Conservation (phyloP, 2,329 filamentous ascomycete species). For the Hypomyces perniciosus region DNA sequence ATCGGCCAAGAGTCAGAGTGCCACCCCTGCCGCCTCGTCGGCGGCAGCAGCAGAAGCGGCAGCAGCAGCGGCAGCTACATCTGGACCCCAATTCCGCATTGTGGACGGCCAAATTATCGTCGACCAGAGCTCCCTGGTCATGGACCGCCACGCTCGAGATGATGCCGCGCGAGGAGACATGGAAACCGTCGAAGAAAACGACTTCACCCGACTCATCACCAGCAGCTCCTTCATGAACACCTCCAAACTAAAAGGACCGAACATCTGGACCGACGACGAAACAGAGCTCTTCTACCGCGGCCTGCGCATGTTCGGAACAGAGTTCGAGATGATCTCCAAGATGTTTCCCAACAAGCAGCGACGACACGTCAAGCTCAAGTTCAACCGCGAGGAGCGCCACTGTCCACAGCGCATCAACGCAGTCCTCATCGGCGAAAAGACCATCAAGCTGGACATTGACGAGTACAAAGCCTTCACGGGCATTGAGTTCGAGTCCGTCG, state of each 20-base stretch:
- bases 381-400: constrained; percentile 69
- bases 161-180: constrained; percentile 44
- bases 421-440: constrained; percentile 56
- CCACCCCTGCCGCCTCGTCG: constrained; percentile 11
- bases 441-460: constrained; percentile 52
- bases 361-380: constrained; percentile 74
- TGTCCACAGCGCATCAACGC: constrained; percentile 58
- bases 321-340: constrained; percentile 72
- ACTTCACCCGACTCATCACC: constrained; percentile 67
- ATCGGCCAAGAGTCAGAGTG: constrained; percentile 10
- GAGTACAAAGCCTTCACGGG: constrained; percentile 53
- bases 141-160: constrained; percentile 63
- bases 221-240: constrained; percentile 58
- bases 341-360: constrained; percentile 69
- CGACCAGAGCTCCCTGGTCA: constrained; percentile 59
- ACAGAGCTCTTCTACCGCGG: constrained; percentile 73
- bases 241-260: constrained; percentile 56
- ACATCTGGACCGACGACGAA: constrained; percentile 64
- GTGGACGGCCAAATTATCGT: constrained; percentile 69
- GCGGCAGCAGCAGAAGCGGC: constrained; percentile 19
- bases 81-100: constrained; percentile 53
- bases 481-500: constrained; percentile 48
- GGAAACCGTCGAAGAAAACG: constrained; percentile 68
- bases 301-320: constrained; percentile 71
- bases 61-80: constrained; percentile 20